These are phyloP conservation scores for Mycothermus thermophilus DNA, from an alignment of 495 filamentous ascomycete species.

Conservation along the genomic window DNA sequence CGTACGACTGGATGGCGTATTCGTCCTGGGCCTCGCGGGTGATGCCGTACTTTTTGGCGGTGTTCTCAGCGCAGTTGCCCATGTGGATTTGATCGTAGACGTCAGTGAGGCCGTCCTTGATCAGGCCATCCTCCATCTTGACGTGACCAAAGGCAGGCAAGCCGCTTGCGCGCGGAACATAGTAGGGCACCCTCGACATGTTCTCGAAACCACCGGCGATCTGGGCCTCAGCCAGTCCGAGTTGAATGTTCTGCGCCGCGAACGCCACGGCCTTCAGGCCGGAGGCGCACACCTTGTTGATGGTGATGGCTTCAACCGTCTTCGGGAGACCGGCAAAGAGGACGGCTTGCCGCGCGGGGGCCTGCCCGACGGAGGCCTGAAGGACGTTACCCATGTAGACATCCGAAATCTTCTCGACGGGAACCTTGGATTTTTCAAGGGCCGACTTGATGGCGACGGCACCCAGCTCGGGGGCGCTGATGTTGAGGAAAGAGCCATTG, in stretches of 20 bases:
- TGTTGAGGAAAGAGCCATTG: slow-evolving; percentile 72
- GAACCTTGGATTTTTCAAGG: slow-evolving; percentile 66
- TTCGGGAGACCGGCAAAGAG: slow-evolving; percentile 75
- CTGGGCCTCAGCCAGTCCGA: slow-evolving; percentile 73
- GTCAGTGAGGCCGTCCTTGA: slow-evolving; percentile 93
- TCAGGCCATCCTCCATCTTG: slow-evolving; percentile 76
- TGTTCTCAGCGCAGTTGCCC: slow-evolving; percentile 95
- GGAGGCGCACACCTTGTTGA: slow-evolving; percentile 97
- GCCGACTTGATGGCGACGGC: slow-evolving; percentile 82
- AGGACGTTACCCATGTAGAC: slow-evolving; percentile 98
- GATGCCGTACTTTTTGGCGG: slow-evolving; percentile 73
- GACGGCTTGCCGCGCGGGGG: slow-evolving; percentile 80
- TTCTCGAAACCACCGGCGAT: slow-evolving; percentile 95
- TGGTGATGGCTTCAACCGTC: slow-evolving; percentile 68
- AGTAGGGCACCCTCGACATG: slow-evolving; percentile 90
- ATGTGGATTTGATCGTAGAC: slow-evolving; percentile 95
- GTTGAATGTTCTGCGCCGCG: slow-evolving; percentile 85
- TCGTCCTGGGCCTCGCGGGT: slow-evolving; percentile 74
- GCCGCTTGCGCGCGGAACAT: slow-evolving; percentile 60
- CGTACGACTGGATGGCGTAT: slow-evolving; percentile 78
- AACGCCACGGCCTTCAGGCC: slow-evolving; percentile 83
- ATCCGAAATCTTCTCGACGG: slow-evolving; percentile 62
- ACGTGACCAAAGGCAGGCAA: slow-evolving; percentile 75
- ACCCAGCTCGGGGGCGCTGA: slow-evolving; percentile 74
- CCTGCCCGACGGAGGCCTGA: slow-evolving; percentile 68